phyloP scores from a whole-genome alignment of 1,284 basidiomycete species.

The Lignosus rhinocerotis region DNA sequence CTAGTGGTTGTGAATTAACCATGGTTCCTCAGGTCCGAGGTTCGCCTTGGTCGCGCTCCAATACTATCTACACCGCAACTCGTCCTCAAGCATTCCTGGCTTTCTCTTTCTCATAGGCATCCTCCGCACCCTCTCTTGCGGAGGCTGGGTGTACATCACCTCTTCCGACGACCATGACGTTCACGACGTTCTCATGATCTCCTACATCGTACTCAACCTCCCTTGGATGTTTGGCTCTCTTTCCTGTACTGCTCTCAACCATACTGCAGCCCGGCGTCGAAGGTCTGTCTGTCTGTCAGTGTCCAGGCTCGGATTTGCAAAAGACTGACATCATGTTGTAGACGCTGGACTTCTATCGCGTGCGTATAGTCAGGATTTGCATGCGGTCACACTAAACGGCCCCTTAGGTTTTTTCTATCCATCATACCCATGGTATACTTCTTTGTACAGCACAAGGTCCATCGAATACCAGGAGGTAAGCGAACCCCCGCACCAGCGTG shows the following conservation, averaged over 20 bases:
- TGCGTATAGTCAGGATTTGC: conserved; percentile 32
- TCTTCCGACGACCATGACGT: conserved; percentile 78
- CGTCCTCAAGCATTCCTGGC: conserved; percentile 48
- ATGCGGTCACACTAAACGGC: neutral
- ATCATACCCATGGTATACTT: conserved; percentile 81
- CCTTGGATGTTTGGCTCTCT: conserved; percentile 88
- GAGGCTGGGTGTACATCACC: conserved; percentile 93
- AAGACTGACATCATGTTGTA: conserved; percentile 29
- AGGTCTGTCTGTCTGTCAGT: conserved; percentile 50
- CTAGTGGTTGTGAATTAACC: no score
- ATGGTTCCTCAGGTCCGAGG: conserved; percentile 59
- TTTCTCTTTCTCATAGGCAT: conserved; percentile 68
- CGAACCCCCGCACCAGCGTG: neutral
- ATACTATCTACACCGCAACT: conserved; percentile 59
- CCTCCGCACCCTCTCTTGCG: conserved; percentile 80
- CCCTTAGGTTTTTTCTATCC: conserved; percentile 64
- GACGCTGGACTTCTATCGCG: conserved; percentile 52
- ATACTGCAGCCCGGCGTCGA: conserved; percentile 43
- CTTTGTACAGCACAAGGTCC: conserved; percentile 83
- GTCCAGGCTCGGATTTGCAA: neutral
- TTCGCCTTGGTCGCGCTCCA: conserved; percentile 77
- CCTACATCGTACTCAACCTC: conserved; percentile 77
- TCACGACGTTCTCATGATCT: conserved; percentile 90
- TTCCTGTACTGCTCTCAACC: conserved; percentile 48
- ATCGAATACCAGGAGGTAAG: conserved; percentile 77